Evolutionary conservation across 371 early-diverging fungal species (phyloP).

Genomic region (Mucor mucedo): DNA sequence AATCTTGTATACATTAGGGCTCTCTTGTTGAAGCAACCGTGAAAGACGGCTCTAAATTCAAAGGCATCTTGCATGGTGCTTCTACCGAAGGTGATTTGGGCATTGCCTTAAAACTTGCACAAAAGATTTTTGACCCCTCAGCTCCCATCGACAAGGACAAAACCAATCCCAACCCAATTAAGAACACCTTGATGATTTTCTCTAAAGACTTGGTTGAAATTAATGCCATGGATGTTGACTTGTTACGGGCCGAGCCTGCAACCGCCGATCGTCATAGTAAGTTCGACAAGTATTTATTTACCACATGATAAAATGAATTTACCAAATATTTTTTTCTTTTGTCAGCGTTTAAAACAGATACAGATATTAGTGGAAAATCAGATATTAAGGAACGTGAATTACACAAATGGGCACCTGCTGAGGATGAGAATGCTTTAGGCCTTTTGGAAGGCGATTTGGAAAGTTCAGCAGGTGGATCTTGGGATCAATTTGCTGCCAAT

Average conservation of each 20-base stretch:
- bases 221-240: conserved; percentile 59
- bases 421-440: conserved; percentile 41
- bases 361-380: conserved; percentile 80
- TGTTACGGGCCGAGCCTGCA: conserved; percentile 29
- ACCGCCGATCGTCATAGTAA: conserved; percentile 55
- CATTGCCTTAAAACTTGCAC: conserved; percentile 74
- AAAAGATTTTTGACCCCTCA: conserved; percentile 43
- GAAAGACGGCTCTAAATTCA: conserved; percentile 69
- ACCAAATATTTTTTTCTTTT: neutral
- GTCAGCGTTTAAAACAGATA: conserved; percentile 85
- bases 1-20: conserved; percentile 61
- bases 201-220: conserved; percentile 76
- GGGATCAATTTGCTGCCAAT: conserved; percentile 99
- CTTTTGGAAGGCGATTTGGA: conserved; percentile 46
- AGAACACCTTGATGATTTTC: conserved; percentile 64
- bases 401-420: conserved; percentile 80
- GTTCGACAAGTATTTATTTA: conserved; percentile 3
- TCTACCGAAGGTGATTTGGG: conserved; percentile 78
- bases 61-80: conserved; percentile 81
- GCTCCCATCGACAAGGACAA: conserved; percentile 41
- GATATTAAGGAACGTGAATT: conserved; percentile 81
- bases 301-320: neutral
- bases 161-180: conserved; percentile 52
- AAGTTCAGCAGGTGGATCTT: conserved; percentile 46
- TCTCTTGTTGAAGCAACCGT: conserved; percentile 71